Base-by-base conservation (phyloP, 2,329 filamentous ascomycete species). In the Hirsutella thompsonii region DNA sequence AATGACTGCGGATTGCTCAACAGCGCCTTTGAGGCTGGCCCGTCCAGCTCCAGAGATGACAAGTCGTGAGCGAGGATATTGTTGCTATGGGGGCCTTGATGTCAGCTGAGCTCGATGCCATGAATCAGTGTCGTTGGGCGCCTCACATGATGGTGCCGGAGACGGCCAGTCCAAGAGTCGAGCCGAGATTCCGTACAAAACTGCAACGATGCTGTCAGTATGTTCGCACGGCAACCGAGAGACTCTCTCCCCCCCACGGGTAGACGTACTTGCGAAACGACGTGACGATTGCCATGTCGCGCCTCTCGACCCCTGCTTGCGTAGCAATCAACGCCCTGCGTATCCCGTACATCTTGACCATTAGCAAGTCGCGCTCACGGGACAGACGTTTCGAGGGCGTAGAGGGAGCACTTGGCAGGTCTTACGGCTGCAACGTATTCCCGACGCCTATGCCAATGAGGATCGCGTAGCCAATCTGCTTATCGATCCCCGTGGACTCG, bases 401-500 rank as follows among this genome's bases (percentile, higher is more conserved):
- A n/a, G n/a, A n/a, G n/a, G n/a, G n/a, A 33, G 6, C 14, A 6
- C 23, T 26, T 26, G 23, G 23, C 23, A 26, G 32, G 14, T 10
- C 61, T 53, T 35, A 64, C 62, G 68, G 68, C 44, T 72, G 69
- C 20, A 74, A 52, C 2, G 69, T 73, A 38, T 72, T 70, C 2
- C 69, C 69, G 14, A 72, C 66, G 1, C 70, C 70, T 0, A 69
- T 56, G 30, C 69, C 67, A 18, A 71, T 73, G 18, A 76, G 52
- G 8, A 75, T 51, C 0, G 63, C 65, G 46, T 73, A 76, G 2
- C 72, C 71, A 35, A 76, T 66, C 44, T 74, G 70, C 44, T 73
- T 74, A 2, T 60, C 70, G 0, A 75, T 44, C 0, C 66, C 62
- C 0, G 70, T 67, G 0, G 52, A 54, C 42, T 67, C 56, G 43